phyloP scores from a whole-genome alignment of 2,329 filamentous ascomycete species.

The Colletotrichum cuscutae region DNA sequence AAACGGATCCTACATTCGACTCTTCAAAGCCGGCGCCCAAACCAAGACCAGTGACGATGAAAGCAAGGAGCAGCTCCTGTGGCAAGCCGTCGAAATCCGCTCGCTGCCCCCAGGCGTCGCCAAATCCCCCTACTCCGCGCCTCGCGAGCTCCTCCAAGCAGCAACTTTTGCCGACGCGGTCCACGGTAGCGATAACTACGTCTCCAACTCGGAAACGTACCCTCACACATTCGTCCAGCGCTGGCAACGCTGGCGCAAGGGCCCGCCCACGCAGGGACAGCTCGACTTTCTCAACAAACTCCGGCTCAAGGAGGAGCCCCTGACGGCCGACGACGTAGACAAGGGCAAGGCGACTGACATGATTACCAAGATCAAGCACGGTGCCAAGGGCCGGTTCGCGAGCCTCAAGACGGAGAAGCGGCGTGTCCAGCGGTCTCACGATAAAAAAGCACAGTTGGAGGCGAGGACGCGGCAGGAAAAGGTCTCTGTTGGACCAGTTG shows the following conservation, averaged over 20 bases:
- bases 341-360: constrained; percentile 88
- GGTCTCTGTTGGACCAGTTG: constrained; percentile 66
- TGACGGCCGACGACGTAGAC: constrained; percentile 68
- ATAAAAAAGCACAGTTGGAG: constrained; percentile 50
- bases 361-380: constrained; percentile 92
- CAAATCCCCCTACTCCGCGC: constrained; percentile 73
- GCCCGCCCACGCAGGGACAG: constrained; percentile 72
- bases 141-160: constrained; percentile 74
- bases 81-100: constrained; percentile 59
- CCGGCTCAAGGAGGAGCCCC: constrained; percentile 61
- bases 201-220: constrained; percentile 69
- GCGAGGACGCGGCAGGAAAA: constrained; percentile 57
- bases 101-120: constrained; percentile 54
- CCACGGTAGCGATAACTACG: constrained; percentile 86
- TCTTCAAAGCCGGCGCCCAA: constrained; percentile 53
- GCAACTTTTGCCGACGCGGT: constrained; percentile 79
- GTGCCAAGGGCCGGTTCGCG: constrained; percentile 74
- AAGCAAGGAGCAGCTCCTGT: constrained; percentile 41
- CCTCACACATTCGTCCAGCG: constrained; percentile 74
- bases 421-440: constrained; percentile 52
- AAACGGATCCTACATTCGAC: constrained; percentile 69
- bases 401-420: constrained; percentile 63
- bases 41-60: background rate
- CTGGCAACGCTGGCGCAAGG: constrained; percentile 75
- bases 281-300: constrained; percentile 77